phyloP scores from a whole-genome alignment of 2,329 filamentous ascomycete genomes.

The Fusarium sp. region DNA sequence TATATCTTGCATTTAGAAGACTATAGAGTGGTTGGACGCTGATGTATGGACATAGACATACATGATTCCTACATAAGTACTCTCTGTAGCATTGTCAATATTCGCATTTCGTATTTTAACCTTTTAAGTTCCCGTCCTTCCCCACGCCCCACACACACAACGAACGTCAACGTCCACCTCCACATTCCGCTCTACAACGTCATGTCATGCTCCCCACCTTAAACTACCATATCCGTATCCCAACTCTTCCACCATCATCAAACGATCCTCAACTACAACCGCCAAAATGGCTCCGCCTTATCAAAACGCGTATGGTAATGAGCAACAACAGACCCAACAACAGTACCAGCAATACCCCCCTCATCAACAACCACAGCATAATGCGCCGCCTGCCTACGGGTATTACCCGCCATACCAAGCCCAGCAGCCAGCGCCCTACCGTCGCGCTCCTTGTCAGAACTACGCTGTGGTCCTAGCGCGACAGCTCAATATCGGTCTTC shows the following conservation, averaged over 20 bases:
- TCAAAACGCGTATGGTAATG: constrained; percentile 20
- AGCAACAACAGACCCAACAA: constrained; percentile 1
- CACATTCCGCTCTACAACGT: constrained; percentile 6
- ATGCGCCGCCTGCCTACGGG: constrained; percentile 25
- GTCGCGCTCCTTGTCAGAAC: constrained; percentile 18
- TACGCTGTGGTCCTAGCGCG: constrained; percentile 32
- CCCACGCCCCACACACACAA: background rate
- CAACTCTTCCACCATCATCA: background rate
- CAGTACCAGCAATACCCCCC: too few species aligned
- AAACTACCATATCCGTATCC: too few species aligned
- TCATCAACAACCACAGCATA: background rate
- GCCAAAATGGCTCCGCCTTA: constrained; percentile 31
- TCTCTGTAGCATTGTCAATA: background rate
- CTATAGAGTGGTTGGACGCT: too few species aligned
- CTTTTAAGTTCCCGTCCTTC: constrained; percentile 6
- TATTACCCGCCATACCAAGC: constrained; percentile 26
- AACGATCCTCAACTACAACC: background rate
- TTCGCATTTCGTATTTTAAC: constrained; percentile 32
- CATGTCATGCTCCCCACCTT: background rate
- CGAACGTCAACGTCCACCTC: background rate
- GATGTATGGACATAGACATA: too few species aligned
- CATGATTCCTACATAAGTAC: too few species aligned
- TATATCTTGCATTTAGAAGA: too few species aligned
- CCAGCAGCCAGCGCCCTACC: constrained; percentile 9
- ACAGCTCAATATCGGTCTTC: constrained; percentile 42